A percentile compares a stretch with the other conserved stretches of the same genome.
These are phyloP conservation scores for Pichia sp. DNA, from an alignment of 1,139 yeast species.

Conservation along the genomic window DNA sequence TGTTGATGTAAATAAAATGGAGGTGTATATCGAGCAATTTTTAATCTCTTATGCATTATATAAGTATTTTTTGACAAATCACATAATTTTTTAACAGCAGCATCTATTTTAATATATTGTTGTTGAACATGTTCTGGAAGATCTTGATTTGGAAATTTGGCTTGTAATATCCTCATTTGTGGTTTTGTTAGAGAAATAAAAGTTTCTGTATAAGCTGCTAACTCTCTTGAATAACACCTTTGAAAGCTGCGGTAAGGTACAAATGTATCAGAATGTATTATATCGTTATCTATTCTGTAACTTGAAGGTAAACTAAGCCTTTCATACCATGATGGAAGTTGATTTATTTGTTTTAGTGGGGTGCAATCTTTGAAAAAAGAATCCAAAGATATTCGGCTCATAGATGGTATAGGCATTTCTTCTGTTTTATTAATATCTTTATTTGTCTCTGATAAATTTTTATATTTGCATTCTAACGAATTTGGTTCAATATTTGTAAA, in stretches of 20 bases:
- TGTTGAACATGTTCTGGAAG: constrained; percentile 5
- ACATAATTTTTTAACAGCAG: constrained; percentile 7
- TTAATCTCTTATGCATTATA: constrained; percentile 13
- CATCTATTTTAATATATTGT: constrained; percentile 7
- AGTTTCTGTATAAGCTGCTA: constrained; percentile 5
- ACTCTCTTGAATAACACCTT: constrained; percentile 8
- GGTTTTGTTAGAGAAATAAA: constrained; percentile 2
- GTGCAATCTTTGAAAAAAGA: not conserved
- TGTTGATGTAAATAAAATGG: constrained; percentile 21
- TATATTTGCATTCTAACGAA: not conserved
- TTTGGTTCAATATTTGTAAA: constrained; percentile 5
- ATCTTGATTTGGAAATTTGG: constrained; percentile 1
- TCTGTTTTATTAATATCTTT: not conserved
- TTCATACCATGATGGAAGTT: constrained; percentile 14
- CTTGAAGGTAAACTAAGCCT: constrained; percentile 9
- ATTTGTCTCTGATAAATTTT: not conserved
- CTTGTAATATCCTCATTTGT: constrained; percentile 1
- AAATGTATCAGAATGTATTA: not conserved
- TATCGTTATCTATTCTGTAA: constrained; percentile 6
- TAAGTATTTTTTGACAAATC: constrained; percentile 10
- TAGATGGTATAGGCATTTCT: not conserved
- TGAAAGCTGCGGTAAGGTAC: constrained; percentile 11
- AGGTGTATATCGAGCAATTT: constrained; percentile 10
- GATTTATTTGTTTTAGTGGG: not conserved
- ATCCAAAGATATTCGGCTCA: constrained; percentile 6